A percentile compares a stretch with the other conserved stretches of the same genome.
Conservation (phyloP, 768 basidiomycete species). For the Lentinus tigrinus region DNA sequence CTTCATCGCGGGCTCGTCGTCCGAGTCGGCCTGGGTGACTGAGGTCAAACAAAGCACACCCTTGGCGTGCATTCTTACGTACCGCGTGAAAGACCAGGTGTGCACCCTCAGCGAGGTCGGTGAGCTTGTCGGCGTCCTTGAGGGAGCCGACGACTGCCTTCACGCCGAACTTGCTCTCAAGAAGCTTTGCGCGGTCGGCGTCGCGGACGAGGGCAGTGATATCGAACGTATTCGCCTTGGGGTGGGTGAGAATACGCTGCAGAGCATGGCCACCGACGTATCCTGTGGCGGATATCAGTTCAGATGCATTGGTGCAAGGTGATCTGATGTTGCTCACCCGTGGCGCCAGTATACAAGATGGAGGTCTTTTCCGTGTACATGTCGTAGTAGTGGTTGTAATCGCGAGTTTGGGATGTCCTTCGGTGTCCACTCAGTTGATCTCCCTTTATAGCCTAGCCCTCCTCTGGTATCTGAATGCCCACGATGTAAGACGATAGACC, state of each 20-base stretch:
- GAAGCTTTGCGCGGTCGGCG: constrained; percentile 32
- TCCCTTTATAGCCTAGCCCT: too few species aligned
- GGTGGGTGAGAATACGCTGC: constrained; percentile 44
- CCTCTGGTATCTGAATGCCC: too few species aligned
- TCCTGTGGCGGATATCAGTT: constrained; percentile 29
- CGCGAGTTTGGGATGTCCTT: too few species aligned
- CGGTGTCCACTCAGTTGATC: too few species aligned
- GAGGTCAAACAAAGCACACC: not conserved
- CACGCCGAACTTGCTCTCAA: constrained; percentile 23
- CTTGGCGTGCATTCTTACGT: not conserved
- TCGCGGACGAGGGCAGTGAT: constrained; percentile 50
- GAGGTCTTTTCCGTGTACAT: constrained; percentile 28
- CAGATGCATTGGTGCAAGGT: not conserved
- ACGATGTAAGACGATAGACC: too few species aligned
- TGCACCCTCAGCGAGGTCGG: constrained; percentile 38
- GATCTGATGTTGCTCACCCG: constrained; percentile 32
- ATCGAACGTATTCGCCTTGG: constrained; percentile 39
- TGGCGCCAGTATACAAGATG: constrained; percentile 44
- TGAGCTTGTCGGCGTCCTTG: constrained; percentile 37
- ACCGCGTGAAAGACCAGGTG: constrained; percentile 52
- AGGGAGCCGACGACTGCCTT: constrained; percentile 20
- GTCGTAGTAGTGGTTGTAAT: not conserved
- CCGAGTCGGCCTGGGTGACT: constrained; percentile 39
- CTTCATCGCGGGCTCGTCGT: constrained; percentile 42
- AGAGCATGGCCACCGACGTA: constrained; percentile 60